Conservation (phyloP, 164 flowering plant species). For the Piper betle region DNA sequence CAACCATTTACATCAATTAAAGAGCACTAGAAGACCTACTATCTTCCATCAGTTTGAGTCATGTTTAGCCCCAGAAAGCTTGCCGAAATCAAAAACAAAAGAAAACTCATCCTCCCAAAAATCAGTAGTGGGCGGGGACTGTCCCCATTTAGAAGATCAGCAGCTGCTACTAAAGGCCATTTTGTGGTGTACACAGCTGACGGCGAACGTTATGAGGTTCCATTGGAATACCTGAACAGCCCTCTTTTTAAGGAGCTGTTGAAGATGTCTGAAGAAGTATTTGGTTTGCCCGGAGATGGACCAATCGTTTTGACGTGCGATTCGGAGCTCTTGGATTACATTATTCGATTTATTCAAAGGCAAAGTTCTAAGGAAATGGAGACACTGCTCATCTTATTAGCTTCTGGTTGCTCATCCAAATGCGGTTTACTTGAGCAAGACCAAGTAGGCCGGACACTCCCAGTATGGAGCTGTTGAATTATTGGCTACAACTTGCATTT, state of each 20-base stretch:
- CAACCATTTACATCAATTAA: too few species aligned
- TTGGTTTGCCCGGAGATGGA: slow-evolving; percentile 10
- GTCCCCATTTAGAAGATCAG: not conserved
- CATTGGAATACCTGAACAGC: slow-evolving; percentile 10
- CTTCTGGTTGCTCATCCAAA: not conserved
- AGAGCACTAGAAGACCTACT: too few species aligned
- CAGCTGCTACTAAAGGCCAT: too few species aligned
- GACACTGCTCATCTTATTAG: slow-evolving; percentile 9
- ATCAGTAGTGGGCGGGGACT: not conserved
- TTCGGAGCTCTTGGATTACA: slow-evolving; percentile 7
- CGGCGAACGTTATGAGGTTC: slow-evolving; percentile 6
- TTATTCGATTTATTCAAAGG: slow-evolving; percentile 4
- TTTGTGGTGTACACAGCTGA: slow-evolving; percentile 15
- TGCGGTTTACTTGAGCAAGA: too few species aligned
- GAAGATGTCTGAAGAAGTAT: slow-evolving; percentile 17
- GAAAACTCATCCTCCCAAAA: not conserved
- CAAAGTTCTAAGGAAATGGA: slow-evolving; percentile 4
- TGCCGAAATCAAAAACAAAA: slow-evolving; percentile 8
- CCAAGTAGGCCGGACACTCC: too few species aligned
- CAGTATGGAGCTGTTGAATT: too few species aligned
- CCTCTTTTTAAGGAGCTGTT: slow-evolving; percentile 11
- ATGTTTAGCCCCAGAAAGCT: slow-evolving; percentile 14
- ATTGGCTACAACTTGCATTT: too few species aligned
- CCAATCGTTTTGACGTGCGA: slow-evolving; percentile 15
- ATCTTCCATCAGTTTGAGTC: not conserved